phyloP scores from a whole-genome alignment of 306 rosid genomes.

The Cyclanthera cordifolia region DNA sequence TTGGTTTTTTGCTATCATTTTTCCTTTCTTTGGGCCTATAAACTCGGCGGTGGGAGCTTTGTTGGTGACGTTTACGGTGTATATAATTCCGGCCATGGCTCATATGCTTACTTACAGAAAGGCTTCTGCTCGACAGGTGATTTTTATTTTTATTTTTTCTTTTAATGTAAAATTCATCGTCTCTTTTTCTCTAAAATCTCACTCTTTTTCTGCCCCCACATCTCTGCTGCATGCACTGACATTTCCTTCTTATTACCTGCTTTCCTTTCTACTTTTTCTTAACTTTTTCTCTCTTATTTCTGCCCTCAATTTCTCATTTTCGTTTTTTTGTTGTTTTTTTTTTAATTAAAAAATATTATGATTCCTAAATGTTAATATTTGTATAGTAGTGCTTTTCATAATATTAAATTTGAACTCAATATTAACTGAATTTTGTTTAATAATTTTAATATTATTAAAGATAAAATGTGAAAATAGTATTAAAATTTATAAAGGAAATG shows the following conservation, averaged over 20 bases:
- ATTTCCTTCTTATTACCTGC: not conserved
- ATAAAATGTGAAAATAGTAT: too few species aligned
- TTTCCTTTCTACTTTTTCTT: not conserved
- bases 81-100: conserved; percentile 66
- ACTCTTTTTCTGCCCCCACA: conserved; percentile 27
- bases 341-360: too few species aligned
- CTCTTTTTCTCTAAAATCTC: not conserved
- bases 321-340: too few species aligned
- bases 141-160: not conserved
- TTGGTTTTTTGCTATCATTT: conserved; percentile 89
- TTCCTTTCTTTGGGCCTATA: conserved; percentile 94
- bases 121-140: conserved; percentile 81
- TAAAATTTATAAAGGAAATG: too few species aligned
- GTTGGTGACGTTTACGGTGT: conserved; percentile 91
- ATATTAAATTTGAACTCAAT: too few species aligned
- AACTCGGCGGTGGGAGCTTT: conserved; percentile 93
- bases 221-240: not conserved
- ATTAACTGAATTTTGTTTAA: too few species aligned
- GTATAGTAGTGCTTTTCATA: too few species aligned
- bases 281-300: not conserved
- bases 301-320: too few species aligned
- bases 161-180: too few species aligned
- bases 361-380: too few species aligned
- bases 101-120: conserved; percentile 89
- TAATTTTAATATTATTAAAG: too few species aligned